phyloP scores from a whole-genome alignment of 108 stramenopile genomes.

The Nannochloropsis gaditana region DNA sequence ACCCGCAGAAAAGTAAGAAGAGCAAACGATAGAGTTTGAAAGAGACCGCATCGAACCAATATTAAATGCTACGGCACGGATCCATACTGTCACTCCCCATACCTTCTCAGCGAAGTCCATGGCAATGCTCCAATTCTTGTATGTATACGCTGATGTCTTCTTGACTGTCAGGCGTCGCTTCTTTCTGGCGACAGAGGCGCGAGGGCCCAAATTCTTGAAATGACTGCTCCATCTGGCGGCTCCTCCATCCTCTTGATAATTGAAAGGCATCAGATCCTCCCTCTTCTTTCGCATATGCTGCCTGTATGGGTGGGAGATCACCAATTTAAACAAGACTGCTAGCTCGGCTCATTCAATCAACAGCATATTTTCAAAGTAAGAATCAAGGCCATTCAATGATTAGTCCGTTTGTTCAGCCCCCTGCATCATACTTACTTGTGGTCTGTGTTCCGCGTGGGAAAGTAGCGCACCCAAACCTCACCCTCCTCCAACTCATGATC shows the following conservation, averaged over 20 bases:
- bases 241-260: conserved; percentile 6
- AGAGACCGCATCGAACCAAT: not conserved
- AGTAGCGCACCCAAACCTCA: conserved; percentile 17
- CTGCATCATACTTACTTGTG: not conserved
- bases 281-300: not conserved
- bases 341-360: too few relatives aligned
- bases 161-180: not conserved
- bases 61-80: not conserved
- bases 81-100: not conserved
- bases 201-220: not conserved
- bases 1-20: not conserved
- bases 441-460: not conserved
- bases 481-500: not conserved
- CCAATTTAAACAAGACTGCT: too few relatives aligned
- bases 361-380: too few relatives aligned
- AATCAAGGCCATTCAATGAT: too few relatives aligned
- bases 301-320: not conserved
- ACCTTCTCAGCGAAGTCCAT: not conserved
- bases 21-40: not conserved
- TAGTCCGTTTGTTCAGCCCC: not conserved
- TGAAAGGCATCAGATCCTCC: not conserved
- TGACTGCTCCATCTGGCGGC: not conserved
- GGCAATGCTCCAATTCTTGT: not conserved
- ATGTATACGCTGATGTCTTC: not conserved
- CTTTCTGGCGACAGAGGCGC: not conserved